Evolutionary conservation across 1,284 basidiomycete genomes (phyloP), one percentile per base, ranked within the genome.

Genomic region (Cutaneotrichosporon sp.): DNA sequence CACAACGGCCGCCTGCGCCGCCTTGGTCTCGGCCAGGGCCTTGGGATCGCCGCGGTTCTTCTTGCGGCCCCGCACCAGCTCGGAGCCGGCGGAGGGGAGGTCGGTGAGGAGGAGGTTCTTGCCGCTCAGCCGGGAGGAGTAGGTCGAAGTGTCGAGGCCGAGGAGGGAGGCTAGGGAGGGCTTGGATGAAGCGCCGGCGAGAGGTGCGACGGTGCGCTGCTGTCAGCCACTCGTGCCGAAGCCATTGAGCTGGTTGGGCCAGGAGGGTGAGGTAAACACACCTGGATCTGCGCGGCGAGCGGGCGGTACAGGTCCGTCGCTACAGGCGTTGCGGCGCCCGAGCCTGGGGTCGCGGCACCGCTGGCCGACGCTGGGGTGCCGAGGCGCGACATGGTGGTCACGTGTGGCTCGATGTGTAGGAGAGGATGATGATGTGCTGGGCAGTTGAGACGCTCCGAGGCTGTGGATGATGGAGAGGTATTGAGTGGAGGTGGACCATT

Each of bases 81-180:
- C 54, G 18, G 50, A 42, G 24, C 47, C 20, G 52, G 25, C 11
- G 13, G 24, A 13, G 9, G 67, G 62, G 27, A 64, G 25, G 24
- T 64, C 59, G 45, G 60, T 54, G 13, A 71, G 68, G 9, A 73
- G 59, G 14, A 75, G 58, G 5, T 67, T 72, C 64, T 78, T 78
- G 56, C 70, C 71, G 10, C 59, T 59, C n/a, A 78, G 50, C 27
- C 74, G 66, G 11, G 70, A 47, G 9, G 63, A 56, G 62, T 71
- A 75, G 8, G 69, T 69, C 16, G 42, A 43, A 11, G 60, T 59
- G 46, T 70, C 68, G 38, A 75, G 58, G 4, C 34, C 55, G 27
- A 76, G 63, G 16, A 76, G 60, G 2, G 60, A 27, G 8, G 71
- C 63, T 6, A 67, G 66, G 31, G 31, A 14, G 13, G 68, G 42